These are phyloP conservation scores for Boletus huronensis DNA, from an alignment of 768 basidiomycete genomes.

Conservation along the genomic window DNA sequence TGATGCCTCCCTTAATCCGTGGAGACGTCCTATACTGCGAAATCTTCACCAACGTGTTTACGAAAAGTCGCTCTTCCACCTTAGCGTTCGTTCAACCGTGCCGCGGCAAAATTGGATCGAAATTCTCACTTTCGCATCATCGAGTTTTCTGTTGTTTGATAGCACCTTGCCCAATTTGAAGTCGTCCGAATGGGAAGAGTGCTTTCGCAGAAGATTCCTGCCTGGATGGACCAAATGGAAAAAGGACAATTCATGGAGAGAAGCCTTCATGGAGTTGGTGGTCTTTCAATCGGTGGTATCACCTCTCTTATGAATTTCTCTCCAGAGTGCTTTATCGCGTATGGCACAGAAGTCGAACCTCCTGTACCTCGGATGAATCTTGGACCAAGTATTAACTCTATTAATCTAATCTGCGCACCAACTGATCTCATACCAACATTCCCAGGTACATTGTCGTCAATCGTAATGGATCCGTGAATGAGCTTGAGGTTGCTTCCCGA, in stretches of 20 bases:
- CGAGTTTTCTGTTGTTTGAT: slow-evolving; percentile 64
- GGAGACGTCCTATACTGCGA: slow-evolving; percentile 67
- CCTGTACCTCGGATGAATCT: slow-evolving; percentile 75
- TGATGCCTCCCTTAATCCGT: slow-evolving; percentile 67
- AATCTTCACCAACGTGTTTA: slow-evolving; percentile 47
- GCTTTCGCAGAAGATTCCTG: slow-evolving; percentile 65
- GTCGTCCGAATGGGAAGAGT: slow-evolving; percentile 70
- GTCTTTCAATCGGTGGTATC: slow-evolving; percentile 1
- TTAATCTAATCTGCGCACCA: not conserved
- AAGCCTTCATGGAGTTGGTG: slow-evolving; percentile 61
- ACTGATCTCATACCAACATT: not conserved
- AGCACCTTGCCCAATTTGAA: slow-evolving; percentile 66
- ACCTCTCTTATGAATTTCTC: slow-evolving; percentile 8
- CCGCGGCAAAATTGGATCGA: slow-evolving; percentile 81
- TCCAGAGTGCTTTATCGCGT: slow-evolving; percentile 57
- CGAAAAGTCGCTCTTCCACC: slow-evolving; percentile 49
- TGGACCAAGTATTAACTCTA: slow-evolving; percentile 66
- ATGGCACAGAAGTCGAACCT: slow-evolving; percentile 63
- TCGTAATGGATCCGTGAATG: slow-evolving; percentile 71
- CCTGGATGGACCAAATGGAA: slow-evolving; percentile 76
- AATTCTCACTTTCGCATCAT: slow-evolving; percentile 58
- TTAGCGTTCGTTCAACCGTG: slow-evolving; percentile 60
- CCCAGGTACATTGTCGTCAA: slow-evolving; percentile 70
- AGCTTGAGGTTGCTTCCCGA: slow-evolving; percentile 64
- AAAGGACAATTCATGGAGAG: slow-evolving; percentile 60